These are phyloP conservation scores for Luffa acutangula DNA, from an alignment of 306 rosid genomes.

Conservation along the genomic window DNA sequence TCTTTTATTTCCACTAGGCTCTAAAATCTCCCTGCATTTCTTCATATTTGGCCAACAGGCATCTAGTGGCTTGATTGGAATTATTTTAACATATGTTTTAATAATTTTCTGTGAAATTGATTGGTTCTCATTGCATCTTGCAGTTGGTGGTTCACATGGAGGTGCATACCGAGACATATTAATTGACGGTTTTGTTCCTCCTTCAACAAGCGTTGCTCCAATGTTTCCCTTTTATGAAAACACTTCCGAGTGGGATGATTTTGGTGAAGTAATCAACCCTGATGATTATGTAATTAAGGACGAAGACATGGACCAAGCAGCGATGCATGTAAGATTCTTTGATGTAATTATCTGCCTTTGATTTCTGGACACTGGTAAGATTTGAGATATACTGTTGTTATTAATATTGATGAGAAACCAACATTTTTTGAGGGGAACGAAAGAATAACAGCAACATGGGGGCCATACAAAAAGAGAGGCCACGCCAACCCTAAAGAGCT, in stretches of 20 bases:
- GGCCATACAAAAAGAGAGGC: not conserved
- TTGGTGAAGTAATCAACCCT: constrained; percentile 97
- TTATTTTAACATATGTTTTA: not conserved
- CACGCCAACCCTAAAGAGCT: not conserved
- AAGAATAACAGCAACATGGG: not conserved
- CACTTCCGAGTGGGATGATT: constrained; percentile 83
- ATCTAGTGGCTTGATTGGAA: not conserved
- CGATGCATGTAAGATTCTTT: constrained; percentile 45
- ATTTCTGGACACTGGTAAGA: not conserved
- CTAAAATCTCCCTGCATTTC: not conserved
- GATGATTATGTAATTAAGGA: constrained; percentile 93
- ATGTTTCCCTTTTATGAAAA: constrained; percentile 83
- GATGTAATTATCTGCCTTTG: not conserved
- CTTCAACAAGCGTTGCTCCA: constrained; percentile 73
- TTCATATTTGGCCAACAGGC: not conserved
- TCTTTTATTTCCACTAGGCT: not conserved
- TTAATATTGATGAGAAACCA: not conserved
- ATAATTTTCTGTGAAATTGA: constrained; percentile 6
- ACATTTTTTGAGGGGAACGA: not conserved
- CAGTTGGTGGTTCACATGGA: constrained; percentile 40
- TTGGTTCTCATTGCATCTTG: constrained; percentile 19
- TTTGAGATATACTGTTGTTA: not conserved
- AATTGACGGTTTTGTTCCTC: constrained; percentile 85
- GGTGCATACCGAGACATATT: constrained; percentile 56
- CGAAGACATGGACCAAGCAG: constrained; percentile 73